These are phyloP conservation scores for Edaphochlamys debaryana DNA, from an alignment of 139 green algal species.

Conservation along the genomic window DNA sequence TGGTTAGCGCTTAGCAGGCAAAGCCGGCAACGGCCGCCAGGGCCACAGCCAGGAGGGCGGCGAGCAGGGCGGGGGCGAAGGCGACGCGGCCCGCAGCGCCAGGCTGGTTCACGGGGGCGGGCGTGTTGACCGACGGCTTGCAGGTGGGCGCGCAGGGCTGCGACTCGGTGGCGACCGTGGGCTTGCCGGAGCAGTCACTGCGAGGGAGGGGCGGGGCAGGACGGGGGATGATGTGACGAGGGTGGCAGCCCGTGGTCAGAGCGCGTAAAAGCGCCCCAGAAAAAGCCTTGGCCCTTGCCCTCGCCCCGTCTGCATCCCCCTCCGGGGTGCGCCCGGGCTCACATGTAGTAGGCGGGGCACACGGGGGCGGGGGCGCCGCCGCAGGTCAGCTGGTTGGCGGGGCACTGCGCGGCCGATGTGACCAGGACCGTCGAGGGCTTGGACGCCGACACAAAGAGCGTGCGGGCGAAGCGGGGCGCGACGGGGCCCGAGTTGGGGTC, in stretches of 20 bases:
- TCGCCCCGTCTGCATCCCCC: background rate
- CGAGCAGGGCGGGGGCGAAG: background rate
- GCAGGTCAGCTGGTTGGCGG: constrained; percentile 3
- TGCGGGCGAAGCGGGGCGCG: too few relatives aligned
- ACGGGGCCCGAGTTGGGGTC: too few relatives aligned
- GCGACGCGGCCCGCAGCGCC: background rate
- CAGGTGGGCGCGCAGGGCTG: constrained; percentile 19
- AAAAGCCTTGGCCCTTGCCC: background rate
- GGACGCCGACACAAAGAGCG: constrained; percentile 23
- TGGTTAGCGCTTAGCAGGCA: too few relatives aligned
- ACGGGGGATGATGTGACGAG: background rate
- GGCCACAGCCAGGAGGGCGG: background rate
- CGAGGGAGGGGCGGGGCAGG: background rate
- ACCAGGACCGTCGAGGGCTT: background rate
- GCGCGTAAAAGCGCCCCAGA: background rate
- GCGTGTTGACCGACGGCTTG: background rate
- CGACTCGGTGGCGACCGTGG: background rate
- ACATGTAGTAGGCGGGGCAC: constrained; percentile 53
- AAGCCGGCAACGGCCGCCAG: too few relatives aligned
- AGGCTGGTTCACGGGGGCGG: background rate
- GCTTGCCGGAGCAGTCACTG: constrained; percentile 33
- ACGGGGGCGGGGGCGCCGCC: constrained; percentile 18
- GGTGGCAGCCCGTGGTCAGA: background rate
- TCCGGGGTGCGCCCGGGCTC: background rate
- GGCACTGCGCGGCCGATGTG: constrained; percentile 2